Conservation (phyloP, 2,329 filamentous ascomycete species). For the Grosmannia huntii region DNA sequence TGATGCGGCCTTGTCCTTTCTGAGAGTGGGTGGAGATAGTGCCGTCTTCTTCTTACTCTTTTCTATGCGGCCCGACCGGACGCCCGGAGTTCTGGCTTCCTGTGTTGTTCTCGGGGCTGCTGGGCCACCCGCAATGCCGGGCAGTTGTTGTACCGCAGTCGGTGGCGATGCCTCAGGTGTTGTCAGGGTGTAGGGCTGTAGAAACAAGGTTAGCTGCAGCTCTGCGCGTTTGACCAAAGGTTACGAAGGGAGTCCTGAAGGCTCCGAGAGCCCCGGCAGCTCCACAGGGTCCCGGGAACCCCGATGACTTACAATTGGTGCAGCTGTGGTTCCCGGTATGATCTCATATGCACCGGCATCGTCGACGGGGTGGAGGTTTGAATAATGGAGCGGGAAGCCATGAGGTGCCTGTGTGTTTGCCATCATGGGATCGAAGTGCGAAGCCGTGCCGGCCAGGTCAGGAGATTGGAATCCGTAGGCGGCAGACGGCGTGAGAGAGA, state of each 20-base stretch:
- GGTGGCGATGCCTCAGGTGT: slow-evolving; percentile 26
- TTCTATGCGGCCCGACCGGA: slow-evolving; percentile 21
- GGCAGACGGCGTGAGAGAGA: slow-evolving; percentile 16
- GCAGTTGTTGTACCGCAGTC: slow-evolving; percentile 20
- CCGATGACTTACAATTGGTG: slow-evolving; percentile 5
- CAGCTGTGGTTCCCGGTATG: not conserved
- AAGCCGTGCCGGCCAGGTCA: slow-evolving; percentile 17
- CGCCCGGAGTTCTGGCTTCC: slow-evolving; percentile 21
- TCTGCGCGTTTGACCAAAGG: not conserved
- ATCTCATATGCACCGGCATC: slow-evolving; percentile 3
- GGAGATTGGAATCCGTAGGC: slow-evolving; percentile 26
- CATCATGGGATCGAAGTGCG: slow-evolving; percentile 17
- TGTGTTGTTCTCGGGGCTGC: slow-evolving; percentile 14
- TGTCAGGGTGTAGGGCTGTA: slow-evolving; percentile 6
- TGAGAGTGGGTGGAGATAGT: slow-evolving; percentile 9
- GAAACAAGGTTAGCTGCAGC: not conserved
- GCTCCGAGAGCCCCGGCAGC: not conserved
- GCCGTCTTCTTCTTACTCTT: slow-evolving; percentile 28
- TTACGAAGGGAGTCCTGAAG: not conserved
- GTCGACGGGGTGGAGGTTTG: slow-evolving; percentile 3
- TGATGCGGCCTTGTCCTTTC: slow-evolving; percentile 23
- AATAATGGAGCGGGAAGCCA: slow-evolving; percentile 10
- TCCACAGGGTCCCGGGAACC: not conserved
- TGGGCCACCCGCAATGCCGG: slow-evolving; percentile 14
- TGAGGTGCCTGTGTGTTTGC: slow-evolving; percentile 17